Base-by-base conservation (phyloP, 192 early-diverging fungal genomes). In the Diversispora epigaea region DNA sequence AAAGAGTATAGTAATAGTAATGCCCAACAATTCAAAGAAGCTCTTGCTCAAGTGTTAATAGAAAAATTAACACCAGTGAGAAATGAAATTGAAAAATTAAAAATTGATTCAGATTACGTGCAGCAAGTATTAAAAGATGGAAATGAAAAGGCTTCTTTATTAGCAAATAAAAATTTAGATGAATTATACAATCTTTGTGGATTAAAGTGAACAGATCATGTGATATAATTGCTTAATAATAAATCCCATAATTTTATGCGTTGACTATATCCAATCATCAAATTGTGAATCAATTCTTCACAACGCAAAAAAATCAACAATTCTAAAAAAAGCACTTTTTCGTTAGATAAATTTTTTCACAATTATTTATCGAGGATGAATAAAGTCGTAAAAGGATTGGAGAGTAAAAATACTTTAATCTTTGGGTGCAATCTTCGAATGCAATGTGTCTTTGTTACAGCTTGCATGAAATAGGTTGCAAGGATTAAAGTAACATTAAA, bases 11-110 rank as follows among this genome's bases (percentile, higher is more conserved):
- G 68, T 5, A 54, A 79, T 6, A 81, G 67, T 41, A 87, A 88
- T 73, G 88, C 77, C 47, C 85, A 89, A 71, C 79, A 72, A 54
- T 90, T 98, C 45, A 96, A 98, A 81, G 85, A 91, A n/a, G 81
- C 76, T 0, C 81, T 96, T 12, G 82, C 89, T 0, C 90, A 93
- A 11, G 85, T 84, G 2, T 75, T 94, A 5, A 80, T 94, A 5
- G 79, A 84, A 15, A 60, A 78, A 0, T 58, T 97, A 49, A 55
- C 70, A 19, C 93, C 92, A 4, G 92, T 95, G 32, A 87, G 91
- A 65, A 71, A 83, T 14, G 90, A 92, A 64, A 83, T 90, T 70
- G 78, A 39, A 6, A 75, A 85, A 41, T 62, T 97, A 50, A 67
- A 87, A 10, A 73, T 50, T 25, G 93, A 96, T 25, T 69, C 61